Percentiles rank a stretch among this genome's conserved stretches.
Conservation (phyloP, 1,139 yeast species). For the Dujonia santamariae region DNA sequence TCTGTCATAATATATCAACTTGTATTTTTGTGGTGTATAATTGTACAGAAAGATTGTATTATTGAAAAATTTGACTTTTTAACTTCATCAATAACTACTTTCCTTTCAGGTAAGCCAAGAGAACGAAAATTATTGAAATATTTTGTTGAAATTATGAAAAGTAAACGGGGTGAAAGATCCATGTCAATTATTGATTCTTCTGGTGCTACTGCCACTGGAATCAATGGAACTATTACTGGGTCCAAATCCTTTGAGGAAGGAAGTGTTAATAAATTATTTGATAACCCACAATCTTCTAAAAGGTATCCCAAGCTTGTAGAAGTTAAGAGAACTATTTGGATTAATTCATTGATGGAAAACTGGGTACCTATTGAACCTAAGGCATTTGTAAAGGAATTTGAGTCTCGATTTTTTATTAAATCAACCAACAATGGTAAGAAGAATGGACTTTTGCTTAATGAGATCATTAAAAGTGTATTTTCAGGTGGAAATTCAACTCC, state of each 20-base stretch:
- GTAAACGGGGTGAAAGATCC: not conserved
- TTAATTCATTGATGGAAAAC: constrained; percentile 22
- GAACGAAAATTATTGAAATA: constrained; percentile 4
- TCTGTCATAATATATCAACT: constrained; percentile 1
- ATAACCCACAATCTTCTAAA: constrained; percentile 7
- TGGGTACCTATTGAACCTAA: constrained; percentile 19
- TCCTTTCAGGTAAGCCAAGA: not conserved
- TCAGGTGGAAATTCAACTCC: no score
- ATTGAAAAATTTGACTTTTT: constrained; percentile 3
- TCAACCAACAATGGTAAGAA: constrained; percentile 5
- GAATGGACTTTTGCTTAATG: constrained; percentile 13
- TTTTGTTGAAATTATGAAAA: constrained; percentile 2
- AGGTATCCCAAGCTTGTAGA: constrained; percentile 9
- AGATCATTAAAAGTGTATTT: not conserved
- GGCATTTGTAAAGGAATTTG: constrained; percentile 13
- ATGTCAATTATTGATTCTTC: not conserved
- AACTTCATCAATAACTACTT: not conserved
- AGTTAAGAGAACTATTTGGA: constrained; percentile 31
- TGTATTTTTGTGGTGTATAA: constrained; percentile 1
- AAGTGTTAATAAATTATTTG: constrained; percentile 1
- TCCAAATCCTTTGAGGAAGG: no score
- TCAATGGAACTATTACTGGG: not conserved
- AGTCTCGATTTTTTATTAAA: constrained; percentile 11
- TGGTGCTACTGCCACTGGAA: not conserved
- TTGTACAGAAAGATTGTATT: not conserved